Evolutionary conservation across 2,329 filamentous ascomycete genomes (phyloP).

Genomic region (Fusarium nodosum): DNA sequence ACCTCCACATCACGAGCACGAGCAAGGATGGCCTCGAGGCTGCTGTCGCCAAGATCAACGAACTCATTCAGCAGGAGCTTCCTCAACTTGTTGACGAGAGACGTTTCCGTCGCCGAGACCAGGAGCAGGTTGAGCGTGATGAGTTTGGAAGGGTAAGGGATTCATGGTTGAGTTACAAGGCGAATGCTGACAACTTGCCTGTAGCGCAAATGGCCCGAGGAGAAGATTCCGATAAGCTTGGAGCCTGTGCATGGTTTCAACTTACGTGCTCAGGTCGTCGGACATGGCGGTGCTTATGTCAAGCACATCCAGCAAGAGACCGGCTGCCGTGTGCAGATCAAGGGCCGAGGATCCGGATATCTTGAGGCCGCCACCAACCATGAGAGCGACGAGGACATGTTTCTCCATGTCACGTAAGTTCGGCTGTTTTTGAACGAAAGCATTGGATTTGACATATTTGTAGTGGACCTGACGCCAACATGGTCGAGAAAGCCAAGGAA

Average conservation of each 20-base stretch:
- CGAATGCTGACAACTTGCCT: slow-evolving; percentile 28
- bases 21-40: slow-evolving; percentile 91
- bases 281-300: slow-evolving; percentile 92
- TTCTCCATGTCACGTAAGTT: slow-evolving; percentile 89
- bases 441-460: slow-evolving; percentile 51
- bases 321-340: slow-evolving; percentile 96
- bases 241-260: slow-evolving; percentile 97
- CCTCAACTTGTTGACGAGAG: slow-evolving; percentile 96
- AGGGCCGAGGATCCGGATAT: slow-evolving; percentile 94
- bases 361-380: slow-evolving; percentile 88
- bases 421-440: too few relatives aligned
- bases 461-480: slow-evolving; percentile 87
- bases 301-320: slow-evolving; percentile 99
- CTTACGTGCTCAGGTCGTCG: slow-evolving; percentile 94
- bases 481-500: slow-evolving; percentile 88
- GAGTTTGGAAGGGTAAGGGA: slow-evolving; percentile 86
- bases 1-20: slow-evolving; percentile 94
- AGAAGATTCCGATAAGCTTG: slow-evolving; percentile 90
- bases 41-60: slow-evolving; percentile 89
- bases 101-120: slow-evolving; percentile 86
- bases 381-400: slow-evolving; percentile 97
- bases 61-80: slow-evolving; percentile 95
- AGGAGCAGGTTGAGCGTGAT: slow-evolving; percentile 86
- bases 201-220: slow-evolving; percentile 98
- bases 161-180: not conserved